Conservation (phyloP, 2,329 filamentous ascomycete genomes). For the Gaeumannomyces tritici region DNA sequence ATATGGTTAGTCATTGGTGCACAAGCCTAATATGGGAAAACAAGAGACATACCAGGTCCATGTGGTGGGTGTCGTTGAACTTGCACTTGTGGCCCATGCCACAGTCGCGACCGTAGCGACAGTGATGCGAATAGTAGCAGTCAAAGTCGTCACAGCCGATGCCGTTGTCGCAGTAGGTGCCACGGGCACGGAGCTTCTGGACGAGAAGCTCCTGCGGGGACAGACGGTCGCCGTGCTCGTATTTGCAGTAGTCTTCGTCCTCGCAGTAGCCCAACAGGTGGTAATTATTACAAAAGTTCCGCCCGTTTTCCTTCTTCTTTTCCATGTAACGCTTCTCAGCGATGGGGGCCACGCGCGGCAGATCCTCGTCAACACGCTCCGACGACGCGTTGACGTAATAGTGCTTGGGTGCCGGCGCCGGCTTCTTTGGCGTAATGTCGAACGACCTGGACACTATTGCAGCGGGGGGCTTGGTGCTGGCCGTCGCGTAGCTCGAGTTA, state of each 20-base stretch:
- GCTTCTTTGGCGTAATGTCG: constrained; percentile 17
- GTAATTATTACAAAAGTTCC: constrained; percentile 13
- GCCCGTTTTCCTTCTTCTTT: constrained; percentile 8
- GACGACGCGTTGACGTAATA: constrained; percentile 19
- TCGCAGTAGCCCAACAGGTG: constrained; percentile 11
- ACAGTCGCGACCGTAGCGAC: constrained; percentile 12
- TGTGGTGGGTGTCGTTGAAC: constrained; percentile 12
- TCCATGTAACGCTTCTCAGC: constrained; percentile 7
- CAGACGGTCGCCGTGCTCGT: constrained; percentile 12
- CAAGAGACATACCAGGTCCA: constrained; percentile 9
- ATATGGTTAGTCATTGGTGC: not conserved
- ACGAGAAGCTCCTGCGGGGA: constrained; percentile 9
- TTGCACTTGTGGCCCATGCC: constrained; percentile 8
- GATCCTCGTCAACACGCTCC: constrained; percentile 20
- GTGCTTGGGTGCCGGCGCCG: constrained; percentile 9
- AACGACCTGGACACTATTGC: constrained; percentile 8
- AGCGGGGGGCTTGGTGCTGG: not conserved
- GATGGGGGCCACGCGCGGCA: constrained; percentile 13
- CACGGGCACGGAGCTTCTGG: constrained; percentile 12
- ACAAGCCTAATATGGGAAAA: not conserved
- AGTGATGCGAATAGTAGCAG: constrained; percentile 13
- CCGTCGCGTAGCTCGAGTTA: constrained; percentile 2
- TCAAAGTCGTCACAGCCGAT: constrained; percentile 10
- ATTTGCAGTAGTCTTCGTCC: constrained; percentile 12
- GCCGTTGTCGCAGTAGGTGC: constrained; percentile 9